Percentiles rank a stretch among this genome's conserved stretches.
Evolutionary conservation across 1,284 basidiomycete species (phyloP).

Genomic region (Dichomitus squalens): DNA sequence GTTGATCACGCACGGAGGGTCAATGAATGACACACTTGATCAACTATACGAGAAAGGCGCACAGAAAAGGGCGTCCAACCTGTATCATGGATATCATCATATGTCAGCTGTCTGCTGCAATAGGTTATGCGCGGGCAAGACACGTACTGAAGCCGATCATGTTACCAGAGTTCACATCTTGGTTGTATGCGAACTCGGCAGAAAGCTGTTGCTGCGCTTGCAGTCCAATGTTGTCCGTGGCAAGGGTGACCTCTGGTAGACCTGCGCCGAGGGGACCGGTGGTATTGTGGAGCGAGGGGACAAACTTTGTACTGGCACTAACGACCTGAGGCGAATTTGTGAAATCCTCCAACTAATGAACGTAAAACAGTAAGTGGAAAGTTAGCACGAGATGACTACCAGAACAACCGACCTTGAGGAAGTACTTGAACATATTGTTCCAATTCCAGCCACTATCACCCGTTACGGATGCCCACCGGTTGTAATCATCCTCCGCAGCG

Average conservation of each 20-base stretch:
- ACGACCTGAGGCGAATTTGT: constrained; percentile 12
- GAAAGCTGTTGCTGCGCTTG: constrained; percentile 33
- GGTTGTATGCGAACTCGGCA: constrained; percentile 40
- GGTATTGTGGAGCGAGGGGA: constrained; percentile 16
- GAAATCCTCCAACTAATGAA: not conserved
- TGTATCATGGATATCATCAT: too few relatives aligned
- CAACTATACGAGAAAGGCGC: too few relatives aligned
- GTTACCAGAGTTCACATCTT: constrained; percentile 42
- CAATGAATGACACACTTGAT: too few relatives aligned
- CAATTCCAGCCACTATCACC: constrained; percentile 36
- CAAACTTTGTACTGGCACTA: constrained; percentile 10
- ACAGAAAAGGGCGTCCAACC: constrained; percentile 10
- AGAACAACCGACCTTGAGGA: constrained; percentile 27
- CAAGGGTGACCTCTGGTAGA: constrained; percentile 34
- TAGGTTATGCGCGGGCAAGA: too few relatives aligned
- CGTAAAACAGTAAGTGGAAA: too few relatives aligned
- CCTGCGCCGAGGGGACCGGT: constrained; percentile 36
- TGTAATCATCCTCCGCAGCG: constrained; percentile 38
- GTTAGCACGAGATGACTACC: not conserved
- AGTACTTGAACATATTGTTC: constrained; percentile 27
- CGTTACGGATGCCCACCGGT: constrained; percentile 33
- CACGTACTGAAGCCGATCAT: constrained; percentile 40
- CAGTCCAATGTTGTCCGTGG: constrained; percentile 35
- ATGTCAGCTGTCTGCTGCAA: too few relatives aligned
- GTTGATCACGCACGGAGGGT: too few relatives aligned